Base-by-base conservation (phyloP, 2,329 filamentous ascomycete genomes). In the Paradendryphiella salina region DNA sequence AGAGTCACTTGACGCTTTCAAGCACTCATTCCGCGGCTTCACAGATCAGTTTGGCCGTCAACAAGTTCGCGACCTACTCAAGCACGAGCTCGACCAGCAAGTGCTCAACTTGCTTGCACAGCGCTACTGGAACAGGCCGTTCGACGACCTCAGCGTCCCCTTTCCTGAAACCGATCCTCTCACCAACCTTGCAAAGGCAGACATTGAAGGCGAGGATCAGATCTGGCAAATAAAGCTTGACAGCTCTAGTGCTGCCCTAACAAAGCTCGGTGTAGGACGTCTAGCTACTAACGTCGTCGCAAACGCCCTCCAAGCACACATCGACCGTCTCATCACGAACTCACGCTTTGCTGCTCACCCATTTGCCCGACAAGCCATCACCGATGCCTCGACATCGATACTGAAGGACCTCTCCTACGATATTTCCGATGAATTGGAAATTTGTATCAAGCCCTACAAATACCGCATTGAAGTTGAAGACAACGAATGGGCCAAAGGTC, bases 371-470 rank as follows among this genome's bases (percentile, higher is more conserved):
- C 86, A 94, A 72, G 89, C 90, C n/a, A 97, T 99, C 59, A 88
- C 85, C 39, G 91, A 96, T 63, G 92, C 94, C 1, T 90, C 91
- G 1, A 88, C 90, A 0, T 88, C 85, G 20, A 97, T 99, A 45
- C 77, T 99, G 10, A 94, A 94, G 59, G 94, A 99, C 66, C 82
- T 93, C 11, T 96, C 96, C 58, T 97, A 96, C 76, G 94, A 93
- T 74, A 99, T 95, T 1, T 94, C 89, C 57, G 95, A 99, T 66
- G 94, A 97, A 75, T 89, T 99, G 1, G 94, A 99, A 73, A 97
- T 97, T 70, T 99, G 93, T 70, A 95, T 99, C 75, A 99, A 99
- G 74, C 94, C 95, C 0, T 99, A 93, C 79, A 99, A 99, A 71
- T 97, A 93, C 62, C 91, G 96, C 56, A 96, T 99, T 51, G 94